Evolutionary conservation across 345 rosid genomes (phyloP).

Genomic region (Linum lewisii): DNA sequence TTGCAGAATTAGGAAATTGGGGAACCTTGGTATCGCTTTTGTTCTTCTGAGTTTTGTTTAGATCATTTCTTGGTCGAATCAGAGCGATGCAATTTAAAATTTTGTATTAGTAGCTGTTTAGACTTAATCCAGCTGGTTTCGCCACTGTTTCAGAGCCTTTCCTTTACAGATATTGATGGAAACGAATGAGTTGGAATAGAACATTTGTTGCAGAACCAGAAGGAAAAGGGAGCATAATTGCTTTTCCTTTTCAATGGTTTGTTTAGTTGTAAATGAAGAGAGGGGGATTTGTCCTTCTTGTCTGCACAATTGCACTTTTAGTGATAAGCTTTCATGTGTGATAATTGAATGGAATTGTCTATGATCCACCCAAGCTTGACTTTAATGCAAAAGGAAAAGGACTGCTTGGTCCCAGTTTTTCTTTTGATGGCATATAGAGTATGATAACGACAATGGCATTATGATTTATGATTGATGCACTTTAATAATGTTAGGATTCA

Average conservation of each 20-base stretch:
- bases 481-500: neutral
- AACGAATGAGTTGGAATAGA: neutral
- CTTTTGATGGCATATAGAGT: neutral
- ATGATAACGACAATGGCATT: neutral
- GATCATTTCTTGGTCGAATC: too few species aligned
- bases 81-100: too few species aligned
- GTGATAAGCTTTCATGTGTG: neutral
- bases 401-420: neutral
- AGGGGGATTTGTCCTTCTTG: neutral
- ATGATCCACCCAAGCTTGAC: neutral
- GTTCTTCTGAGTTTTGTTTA: too few species aligned
- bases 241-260: neutral
- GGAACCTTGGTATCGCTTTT: too few species aligned
- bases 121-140: too few species aligned
- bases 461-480: neutral
- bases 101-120: too few species aligned
- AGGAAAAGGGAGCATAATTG: neutral
- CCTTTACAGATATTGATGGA: neutral
- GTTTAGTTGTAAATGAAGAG: neutral
- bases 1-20: too few species aligned
- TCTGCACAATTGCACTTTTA: neutral
- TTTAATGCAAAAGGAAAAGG: neutral
- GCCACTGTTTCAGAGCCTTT: too few species aligned
- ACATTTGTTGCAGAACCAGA: too few species aligned
- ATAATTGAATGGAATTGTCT: neutral